A percentile compares a stretch with the other conserved stretches of the same genome.
phyloP scores from a whole-genome alignment of 441 rosid species.

The Populus hybrid region DNA sequence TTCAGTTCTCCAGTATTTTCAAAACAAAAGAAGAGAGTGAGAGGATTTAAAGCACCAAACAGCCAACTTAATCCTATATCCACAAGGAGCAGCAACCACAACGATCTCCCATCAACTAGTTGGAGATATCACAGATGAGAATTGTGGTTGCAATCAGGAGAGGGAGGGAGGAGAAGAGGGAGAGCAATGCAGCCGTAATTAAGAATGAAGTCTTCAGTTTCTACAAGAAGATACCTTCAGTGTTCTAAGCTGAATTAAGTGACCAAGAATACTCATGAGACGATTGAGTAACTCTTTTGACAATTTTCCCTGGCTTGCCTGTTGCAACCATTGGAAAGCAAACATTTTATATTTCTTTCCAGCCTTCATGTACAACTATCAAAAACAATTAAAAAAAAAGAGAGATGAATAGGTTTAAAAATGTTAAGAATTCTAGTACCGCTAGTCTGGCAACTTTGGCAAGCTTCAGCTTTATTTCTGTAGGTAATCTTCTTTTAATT shows the following conservation, averaged over 20 bases:
- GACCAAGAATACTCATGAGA: slow-evolving; percentile 92
- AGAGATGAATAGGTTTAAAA: slow-evolving; percentile 4
- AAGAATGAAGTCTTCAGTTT: not conserved
- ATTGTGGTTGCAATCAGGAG: not conserved
- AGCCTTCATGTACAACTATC: slow-evolving; percentile 8
- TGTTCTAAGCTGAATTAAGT: slow-evolving; percentile 90
- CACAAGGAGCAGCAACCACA: not conserved
- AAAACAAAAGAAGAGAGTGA: not conserved
- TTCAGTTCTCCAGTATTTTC: not conserved
- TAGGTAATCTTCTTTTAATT: slow-evolving; percentile 92
- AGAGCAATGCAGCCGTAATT: not conserved
- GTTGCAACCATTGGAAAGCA: slow-evolving; percentile 37
- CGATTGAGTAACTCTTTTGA: slow-evolving; percentile 79
- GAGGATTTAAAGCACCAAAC: not conserved
- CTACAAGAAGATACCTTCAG: slow-evolving; percentile 57
- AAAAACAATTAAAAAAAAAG: not conserved
- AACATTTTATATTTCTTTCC: slow-evolving; percentile 16
- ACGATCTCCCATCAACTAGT: not conserved
- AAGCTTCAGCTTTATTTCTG: slow-evolving; percentile 83
- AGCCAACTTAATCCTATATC: not conserved
- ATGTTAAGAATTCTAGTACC: slow-evolving; percentile 39
- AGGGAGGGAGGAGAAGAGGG: not conserved
- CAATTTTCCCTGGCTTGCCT: slow-evolving; percentile 88
- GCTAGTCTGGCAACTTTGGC: slow-evolving; percentile 95
- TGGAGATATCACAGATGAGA: not conserved